Percentiles rank a stretch among this genome's conserved stretches.
These are phyloP conservation scores for Kuraishia ogatae DNA, from an alignment of 805 yeast genomes.

Conservation along the genomic window DNA sequence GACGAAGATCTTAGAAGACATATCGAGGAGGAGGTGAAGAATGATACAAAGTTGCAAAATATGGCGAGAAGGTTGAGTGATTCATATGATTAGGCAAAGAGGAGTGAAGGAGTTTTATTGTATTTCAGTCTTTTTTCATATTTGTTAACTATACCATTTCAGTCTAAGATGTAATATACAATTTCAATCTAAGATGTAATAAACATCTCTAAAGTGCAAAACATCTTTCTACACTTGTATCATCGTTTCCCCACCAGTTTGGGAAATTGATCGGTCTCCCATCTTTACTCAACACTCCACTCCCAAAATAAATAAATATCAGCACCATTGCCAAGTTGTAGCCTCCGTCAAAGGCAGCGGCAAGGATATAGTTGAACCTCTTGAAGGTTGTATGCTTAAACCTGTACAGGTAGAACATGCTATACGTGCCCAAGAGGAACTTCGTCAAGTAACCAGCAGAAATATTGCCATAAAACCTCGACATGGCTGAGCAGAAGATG, in stretches of 20 bases:
- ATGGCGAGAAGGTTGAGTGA: conserved; percentile 14
- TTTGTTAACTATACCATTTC: too few relatives aligned
- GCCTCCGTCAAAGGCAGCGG: conserved; percentile 45
- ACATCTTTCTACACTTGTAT: conserved; percentile 34
- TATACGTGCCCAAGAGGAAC: conserved; percentile 36
- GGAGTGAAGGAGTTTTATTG: too few relatives aligned
- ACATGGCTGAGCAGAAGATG: conserved; percentile 38
- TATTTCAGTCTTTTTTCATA: too few relatives aligned
- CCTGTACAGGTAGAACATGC: conserved; percentile 35
- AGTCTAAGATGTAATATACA: too few relatives aligned
- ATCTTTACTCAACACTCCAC: conserved; percentile 8
- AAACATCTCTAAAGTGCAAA: conserved; percentile 22
- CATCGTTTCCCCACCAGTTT: conserved; percentile 43
- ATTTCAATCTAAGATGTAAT: too few relatives aligned
- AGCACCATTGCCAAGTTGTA: conserved; percentile 32
- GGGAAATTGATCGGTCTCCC: conserved; percentile 18
- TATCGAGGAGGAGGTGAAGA: conserved; percentile 18
- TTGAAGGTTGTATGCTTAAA: conserved; percentile 31
- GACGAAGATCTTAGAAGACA: conserved; percentile 29
- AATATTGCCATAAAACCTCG: conserved; percentile 38
- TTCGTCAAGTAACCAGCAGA: conserved; percentile 40
- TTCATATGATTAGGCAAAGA: neutral
- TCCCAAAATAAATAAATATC: conserved; percentile 24
- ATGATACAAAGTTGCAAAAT: conserved; percentile 14
- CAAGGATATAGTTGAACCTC: conserved; percentile 35